Conservation (phyloP, 768 basidiomycete species). For the Solioccasus polychromus region DNA sequence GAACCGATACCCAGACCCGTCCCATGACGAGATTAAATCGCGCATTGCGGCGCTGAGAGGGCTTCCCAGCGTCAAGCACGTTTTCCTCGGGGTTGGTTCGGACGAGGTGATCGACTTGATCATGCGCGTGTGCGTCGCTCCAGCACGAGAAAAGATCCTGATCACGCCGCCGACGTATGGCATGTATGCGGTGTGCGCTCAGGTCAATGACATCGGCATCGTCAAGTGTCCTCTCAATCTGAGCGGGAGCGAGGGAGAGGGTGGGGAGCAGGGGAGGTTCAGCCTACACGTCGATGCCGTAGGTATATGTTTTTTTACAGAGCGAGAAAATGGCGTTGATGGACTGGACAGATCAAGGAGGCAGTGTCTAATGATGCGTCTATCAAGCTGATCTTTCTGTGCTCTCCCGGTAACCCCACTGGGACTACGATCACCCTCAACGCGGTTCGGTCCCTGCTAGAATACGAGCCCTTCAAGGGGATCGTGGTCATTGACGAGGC, state of each 20-base stretch:
- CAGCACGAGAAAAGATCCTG: slow-evolving; percentile 77
- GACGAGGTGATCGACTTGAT: slow-evolving; percentile 96
- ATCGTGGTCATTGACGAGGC: slow-evolving; percentile 96
- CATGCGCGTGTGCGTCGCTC: slow-evolving; percentile 84
- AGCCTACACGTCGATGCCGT: slow-evolving; percentile 75
- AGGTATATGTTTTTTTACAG: slow-evolving; percentile 22
- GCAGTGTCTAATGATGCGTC: slow-evolving; percentile 64
- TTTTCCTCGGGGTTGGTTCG: slow-evolving; percentile 95
- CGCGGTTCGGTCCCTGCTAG: slow-evolving; percentile 65
- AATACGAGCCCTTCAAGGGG: slow-evolving; percentile 82
- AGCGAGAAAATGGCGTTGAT: background rate
- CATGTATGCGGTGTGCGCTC: slow-evolving; percentile 94
- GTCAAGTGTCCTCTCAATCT: slow-evolving; percentile 74
- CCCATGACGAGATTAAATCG: slow-evolving; percentile 74
- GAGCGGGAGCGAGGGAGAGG: slow-evolving; percentile 59
- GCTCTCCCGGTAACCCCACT: slow-evolving; percentile 97
- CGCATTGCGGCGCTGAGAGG: slow-evolving; percentile 72
- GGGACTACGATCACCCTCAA: slow-evolving; percentile 79
- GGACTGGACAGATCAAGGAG: slow-evolving; percentile 60
- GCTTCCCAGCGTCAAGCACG: slow-evolving; percentile 59
- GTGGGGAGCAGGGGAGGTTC: slow-evolving; percentile 70
- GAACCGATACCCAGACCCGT: slow-evolving; percentile 93
- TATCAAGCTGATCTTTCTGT: slow-evolving; percentile 91
- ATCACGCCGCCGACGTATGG: slow-evolving; percentile 96
- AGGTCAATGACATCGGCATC: slow-evolving; percentile 88